Evolutionary conservation across 2,329 filamentous ascomycete genomes (phyloP).

Genomic region (Neonectria punicea): DNA sequence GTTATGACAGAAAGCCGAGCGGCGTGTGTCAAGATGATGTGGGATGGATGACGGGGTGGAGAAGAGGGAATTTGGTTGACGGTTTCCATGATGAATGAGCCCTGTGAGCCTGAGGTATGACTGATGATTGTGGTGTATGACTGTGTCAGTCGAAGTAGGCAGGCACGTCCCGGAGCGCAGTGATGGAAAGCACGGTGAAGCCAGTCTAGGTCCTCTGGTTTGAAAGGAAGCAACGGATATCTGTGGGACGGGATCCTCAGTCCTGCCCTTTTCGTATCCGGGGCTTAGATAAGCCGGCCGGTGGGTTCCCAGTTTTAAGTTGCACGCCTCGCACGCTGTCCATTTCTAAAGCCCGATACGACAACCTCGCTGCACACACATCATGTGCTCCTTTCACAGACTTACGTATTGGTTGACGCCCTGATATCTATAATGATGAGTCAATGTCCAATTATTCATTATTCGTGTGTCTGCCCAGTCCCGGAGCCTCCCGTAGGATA

Average conservation of each 20-base stretch:
- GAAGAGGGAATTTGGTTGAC: constrained; percentile 8
- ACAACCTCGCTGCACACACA: background rate
- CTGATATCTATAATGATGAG: background rate
- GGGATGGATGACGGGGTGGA: constrained; percentile 19
- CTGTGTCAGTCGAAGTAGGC: constrained; percentile 1
- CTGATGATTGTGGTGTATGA: constrained; percentile 8
- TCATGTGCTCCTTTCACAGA: background rate
- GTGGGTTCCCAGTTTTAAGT: background rate
- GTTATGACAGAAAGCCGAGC: constrained; percentile 16
- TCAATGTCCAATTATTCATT: constrained; percentile 3
- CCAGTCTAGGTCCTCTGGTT: background rate
- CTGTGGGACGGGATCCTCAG: background rate
- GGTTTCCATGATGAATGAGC: background rate
- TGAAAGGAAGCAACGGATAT: background rate
- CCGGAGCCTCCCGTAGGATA: constrained; percentile 23
- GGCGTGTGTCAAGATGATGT: constrained; percentile 26
- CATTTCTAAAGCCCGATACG: constrained; percentile 5
- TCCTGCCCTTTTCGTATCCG: constrained; percentile 14
- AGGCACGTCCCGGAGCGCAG: background rate
- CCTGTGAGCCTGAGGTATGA: constrained; percentile 3
- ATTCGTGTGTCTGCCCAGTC: background rate
- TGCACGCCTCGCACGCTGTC: background rate
- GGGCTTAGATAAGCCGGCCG: constrained; percentile 6
- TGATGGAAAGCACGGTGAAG: no score
- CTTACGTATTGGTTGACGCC: background rate